These are phyloP conservation scores for Jatropha curcas DNA, from an alignment of 345 rosid species.

Conservation along the genomic window DNA sequence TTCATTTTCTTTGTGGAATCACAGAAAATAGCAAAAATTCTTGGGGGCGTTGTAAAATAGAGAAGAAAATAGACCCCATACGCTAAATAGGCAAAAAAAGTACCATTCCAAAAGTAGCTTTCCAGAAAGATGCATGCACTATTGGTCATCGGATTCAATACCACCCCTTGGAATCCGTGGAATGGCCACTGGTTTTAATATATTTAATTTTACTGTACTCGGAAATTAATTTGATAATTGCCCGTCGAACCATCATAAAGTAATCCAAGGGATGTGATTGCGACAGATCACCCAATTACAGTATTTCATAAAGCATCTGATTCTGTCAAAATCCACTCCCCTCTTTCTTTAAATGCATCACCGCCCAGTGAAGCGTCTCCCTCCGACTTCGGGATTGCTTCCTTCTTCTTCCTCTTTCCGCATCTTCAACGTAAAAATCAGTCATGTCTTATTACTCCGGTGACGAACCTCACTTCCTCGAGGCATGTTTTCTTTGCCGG, in stretches of 20 bases:
- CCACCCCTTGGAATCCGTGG: constrained; percentile 17
- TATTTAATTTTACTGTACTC: neutral
- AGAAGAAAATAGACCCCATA: neutral
- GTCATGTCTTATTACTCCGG: constrained; percentile 35
- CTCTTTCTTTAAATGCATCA: neutral
- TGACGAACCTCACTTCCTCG: constrained; percentile 62
- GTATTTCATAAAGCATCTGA: constrained; percentile 30
- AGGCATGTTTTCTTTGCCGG: constrained; percentile 67
- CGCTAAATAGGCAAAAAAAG: neutral
- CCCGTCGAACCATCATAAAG: too few relatives aligned
- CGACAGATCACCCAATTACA: neutral
- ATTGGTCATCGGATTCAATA: neutral
- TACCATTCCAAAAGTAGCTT: neutral
- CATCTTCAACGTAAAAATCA: neutral
- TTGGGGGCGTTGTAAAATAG: neutral
- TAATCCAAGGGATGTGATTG: neutral
- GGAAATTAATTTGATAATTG: too few relatives aligned
- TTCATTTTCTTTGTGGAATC: too few relatives aligned
- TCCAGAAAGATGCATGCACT: constrained; percentile 8
- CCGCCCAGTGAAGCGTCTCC: neutral
- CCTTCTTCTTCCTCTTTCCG: neutral
- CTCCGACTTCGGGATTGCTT: neutral
- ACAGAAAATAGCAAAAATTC: neutral
- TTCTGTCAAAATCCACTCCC: neutral
- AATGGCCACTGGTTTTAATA: constrained; percentile 18